Evolutionary conservation across 2,329 filamentous ascomycete genomes (phyloP).

Genomic region (Penicillium sp.): DNA sequence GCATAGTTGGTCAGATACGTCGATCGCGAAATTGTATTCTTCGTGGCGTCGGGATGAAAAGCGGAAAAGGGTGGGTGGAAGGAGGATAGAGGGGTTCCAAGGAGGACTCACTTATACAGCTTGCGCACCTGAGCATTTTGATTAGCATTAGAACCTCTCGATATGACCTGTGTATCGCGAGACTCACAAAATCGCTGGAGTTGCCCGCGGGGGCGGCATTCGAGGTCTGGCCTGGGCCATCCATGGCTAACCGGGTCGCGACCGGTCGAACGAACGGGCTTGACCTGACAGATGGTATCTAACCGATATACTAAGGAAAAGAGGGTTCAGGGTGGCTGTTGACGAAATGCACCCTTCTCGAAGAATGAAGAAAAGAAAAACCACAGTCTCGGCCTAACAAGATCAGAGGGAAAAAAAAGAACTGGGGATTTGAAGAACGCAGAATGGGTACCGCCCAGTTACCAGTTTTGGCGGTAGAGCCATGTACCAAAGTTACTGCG

Average conservation of each 20-base stretch:
- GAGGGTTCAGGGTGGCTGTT: constrained; percentile 7
- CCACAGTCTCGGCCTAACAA: constrained; percentile 5
- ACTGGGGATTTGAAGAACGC: constrained; percentile 7
- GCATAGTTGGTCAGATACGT: constrained; percentile 13
- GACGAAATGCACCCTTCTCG: neutral
- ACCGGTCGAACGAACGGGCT: constrained; percentile 29
- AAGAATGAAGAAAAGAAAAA: constrained; percentile 9
- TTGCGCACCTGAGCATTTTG: constrained; percentile 76
- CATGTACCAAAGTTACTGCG: constrained; percentile 25
- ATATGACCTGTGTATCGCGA: constrained; percentile 15
- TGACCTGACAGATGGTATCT: neutral
- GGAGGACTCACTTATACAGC: constrained; percentile 79
- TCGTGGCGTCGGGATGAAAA: neutral
- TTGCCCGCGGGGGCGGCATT: constrained; percentile 63
- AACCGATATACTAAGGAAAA: neutral
- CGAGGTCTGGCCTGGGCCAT: constrained; percentile 43
- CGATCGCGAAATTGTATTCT: constrained; percentile 4
- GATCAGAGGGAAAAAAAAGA: constrained; percentile 11
- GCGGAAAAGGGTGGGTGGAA: neutral
- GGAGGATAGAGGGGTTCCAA: constrained; percentile 6
- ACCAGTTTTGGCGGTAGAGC: constrained; percentile 21
- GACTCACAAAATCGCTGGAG: constrained; percentile 92
- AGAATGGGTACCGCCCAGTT: constrained; percentile 6
- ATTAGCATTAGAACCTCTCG: constrained; percentile 19
- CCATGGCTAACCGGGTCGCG: constrained; percentile 44